phyloP scores from a whole-genome alignment of 2,329 filamentous ascomycete species.

The Myriosclerotinia duriaeana region DNA sequence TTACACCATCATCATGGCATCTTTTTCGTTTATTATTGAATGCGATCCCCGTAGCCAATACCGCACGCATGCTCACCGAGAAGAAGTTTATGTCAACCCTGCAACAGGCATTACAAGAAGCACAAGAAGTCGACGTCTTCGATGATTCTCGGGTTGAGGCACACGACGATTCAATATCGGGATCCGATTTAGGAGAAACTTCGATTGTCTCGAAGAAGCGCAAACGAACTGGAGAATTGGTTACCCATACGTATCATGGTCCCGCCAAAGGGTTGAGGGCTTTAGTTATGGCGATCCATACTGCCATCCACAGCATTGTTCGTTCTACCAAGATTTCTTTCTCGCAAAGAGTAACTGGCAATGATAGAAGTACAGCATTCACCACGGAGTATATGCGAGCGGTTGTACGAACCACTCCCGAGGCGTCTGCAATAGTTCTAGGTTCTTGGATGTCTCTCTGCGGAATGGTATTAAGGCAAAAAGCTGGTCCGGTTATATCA shows the following conservation, averaged over 20 bases:
- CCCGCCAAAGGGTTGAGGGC: conserved; percentile 12
- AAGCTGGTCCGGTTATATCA: not conserved
- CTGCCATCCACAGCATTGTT: conserved; percentile 31
- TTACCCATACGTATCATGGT: conserved; percentile 22
- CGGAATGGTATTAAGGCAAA: conserved; percentile 23
- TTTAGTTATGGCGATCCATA: conserved; percentile 34
- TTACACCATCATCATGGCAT: conserved; percentile 50
- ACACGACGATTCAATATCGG: conserved; percentile 16
- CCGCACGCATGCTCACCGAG: conserved; percentile 70
- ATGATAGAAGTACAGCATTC: conserved; percentile 29
- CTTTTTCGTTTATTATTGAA: conserved; percentile 61
- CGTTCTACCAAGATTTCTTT: conserved; percentile 26
- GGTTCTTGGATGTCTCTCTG: conserved; percentile 40
- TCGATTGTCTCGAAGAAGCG: conserved; percentile 42
- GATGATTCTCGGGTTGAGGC: conserved; percentile 29
- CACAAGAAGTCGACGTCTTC: conserved; percentile 40
- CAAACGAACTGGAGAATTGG: conserved; percentile 36
- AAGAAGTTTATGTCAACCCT: conserved; percentile 66
- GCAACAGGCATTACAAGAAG: conserved; percentile 63
- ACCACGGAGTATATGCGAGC: conserved; percentile 39
- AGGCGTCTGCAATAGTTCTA: conserved; percentile 38
- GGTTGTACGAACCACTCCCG: conserved; percentile 36
- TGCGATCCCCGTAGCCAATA: conserved; percentile 65
- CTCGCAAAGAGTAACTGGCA: conserved; percentile 4
- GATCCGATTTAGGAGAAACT: conserved; percentile 32